These are phyloP conservation scores for Ascochyta rabiei DNA, from an alignment of 2,329 filamentous ascomycete species.

Conservation along the genomic window DNA sequence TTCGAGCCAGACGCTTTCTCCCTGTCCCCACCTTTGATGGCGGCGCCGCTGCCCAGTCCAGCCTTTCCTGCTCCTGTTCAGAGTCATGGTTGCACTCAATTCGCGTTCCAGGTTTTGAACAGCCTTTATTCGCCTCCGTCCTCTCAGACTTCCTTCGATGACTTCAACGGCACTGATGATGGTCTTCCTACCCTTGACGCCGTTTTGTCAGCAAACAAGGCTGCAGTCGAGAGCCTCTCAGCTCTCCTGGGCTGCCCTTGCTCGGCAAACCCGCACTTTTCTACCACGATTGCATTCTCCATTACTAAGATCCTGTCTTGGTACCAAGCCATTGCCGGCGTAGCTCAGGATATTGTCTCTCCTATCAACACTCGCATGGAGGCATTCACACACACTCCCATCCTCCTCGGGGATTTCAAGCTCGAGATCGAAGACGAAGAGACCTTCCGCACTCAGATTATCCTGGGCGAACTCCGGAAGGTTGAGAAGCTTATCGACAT, in stretches of 20 bases:
- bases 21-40: slow-evolving; percentile 17
- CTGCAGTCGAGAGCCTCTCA: slow-evolving; percentile 43
- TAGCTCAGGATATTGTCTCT: slow-evolving; percentile 24
- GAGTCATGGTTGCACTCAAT: slow-evolving; percentile 45
- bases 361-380: slow-evolving; percentile 36
- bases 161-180: slow-evolving; percentile 32
- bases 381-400: slow-evolving; percentile 34
- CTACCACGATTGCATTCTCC: slow-evolving; percentile 43
- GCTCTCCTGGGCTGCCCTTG: slow-evolving; percentile 43
- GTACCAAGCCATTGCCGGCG: slow-evolving; percentile 44
- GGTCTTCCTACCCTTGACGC: slow-evolving; percentile 40
- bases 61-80: slow-evolving; percentile 28
- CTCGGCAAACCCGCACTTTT: slow-evolving; percentile 46
- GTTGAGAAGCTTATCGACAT: slow-evolving; percentile 48
- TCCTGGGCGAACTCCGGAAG: slow-evolving; percentile 42
- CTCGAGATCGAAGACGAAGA: slow-evolving; percentile 39
- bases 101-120: slow-evolving; percentile 45
- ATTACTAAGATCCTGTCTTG: slow-evolving; percentile 46
- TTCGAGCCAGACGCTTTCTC: slow-evolving; percentile 13
- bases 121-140: slow-evolving; percentile 41
- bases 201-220: slow-evolving; percentile 42
- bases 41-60: slow-evolving; percentile 39
- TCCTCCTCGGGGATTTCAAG: slow-evolving; percentile 31
- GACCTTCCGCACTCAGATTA: slow-evolving; percentile 39
- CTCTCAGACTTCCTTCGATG: slow-evolving; percentile 30